Conservation (phyloP, 164 flowering plant species). For the Macadamia tetraphylla region DNA sequence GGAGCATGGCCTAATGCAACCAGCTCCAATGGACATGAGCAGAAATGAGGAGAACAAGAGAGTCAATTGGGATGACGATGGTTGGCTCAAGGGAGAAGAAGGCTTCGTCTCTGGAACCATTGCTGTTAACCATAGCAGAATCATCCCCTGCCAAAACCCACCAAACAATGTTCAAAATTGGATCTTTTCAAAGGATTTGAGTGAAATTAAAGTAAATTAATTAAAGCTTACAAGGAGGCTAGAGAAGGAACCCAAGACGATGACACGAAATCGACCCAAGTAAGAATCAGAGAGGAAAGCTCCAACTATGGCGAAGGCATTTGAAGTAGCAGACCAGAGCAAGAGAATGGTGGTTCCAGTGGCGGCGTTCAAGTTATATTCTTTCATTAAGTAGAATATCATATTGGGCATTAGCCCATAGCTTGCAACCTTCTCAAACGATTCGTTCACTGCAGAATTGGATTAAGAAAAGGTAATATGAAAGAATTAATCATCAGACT, state of each 20-base stretch:
- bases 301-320: conserved; percentile 38
- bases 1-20: conserved; percentile 46
- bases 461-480: too few species aligned
- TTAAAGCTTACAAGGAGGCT: conserved; percentile 38
- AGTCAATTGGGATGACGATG: conserved; percentile 18
- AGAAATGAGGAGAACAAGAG: conserved; percentile 27
- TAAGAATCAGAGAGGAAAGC: conserved; percentile 64
- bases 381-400: conserved; percentile 40
- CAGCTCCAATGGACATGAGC: conserved; percentile 47
- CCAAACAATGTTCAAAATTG: background rate
- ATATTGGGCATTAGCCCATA: conserved; percentile 47
- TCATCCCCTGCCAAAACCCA: conserved; percentile 33
- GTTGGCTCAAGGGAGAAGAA: conserved; percentile 6
- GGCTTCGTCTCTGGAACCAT: conserved; percentile 32
- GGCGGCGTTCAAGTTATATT: conserved; percentile 29
- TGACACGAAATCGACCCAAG: conserved; percentile 55
- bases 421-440: conserved; percentile 52
- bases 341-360: conserved; percentile 32
- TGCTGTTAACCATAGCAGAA: conserved; percentile 35
- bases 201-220: background rate
- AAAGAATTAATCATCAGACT: too few species aligned
- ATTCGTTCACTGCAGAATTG: conserved; percentile 41
- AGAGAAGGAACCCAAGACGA: conserved; percentile 34
- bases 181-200: background rate
- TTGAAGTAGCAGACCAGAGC: conserved; percentile 39